Evolutionary conservation across 2,329 filamentous ascomycete genomes (phyloP), one percentile per base, ranked within the genome.

Genomic region (Pseudocercospora vitis): DNA sequence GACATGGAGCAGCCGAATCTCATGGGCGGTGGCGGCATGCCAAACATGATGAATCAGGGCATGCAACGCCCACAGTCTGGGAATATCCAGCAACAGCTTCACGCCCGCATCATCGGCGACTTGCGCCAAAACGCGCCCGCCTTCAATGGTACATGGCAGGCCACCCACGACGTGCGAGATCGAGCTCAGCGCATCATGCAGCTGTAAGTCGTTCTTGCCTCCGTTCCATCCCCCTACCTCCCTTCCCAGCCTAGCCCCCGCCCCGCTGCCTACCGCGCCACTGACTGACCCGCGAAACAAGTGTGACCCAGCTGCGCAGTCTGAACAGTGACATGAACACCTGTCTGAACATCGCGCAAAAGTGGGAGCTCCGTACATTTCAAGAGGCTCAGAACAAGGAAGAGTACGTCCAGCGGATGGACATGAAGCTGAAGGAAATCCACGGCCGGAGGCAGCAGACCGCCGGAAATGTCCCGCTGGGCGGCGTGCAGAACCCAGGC

Each of bases 111-210:
- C 48, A 53, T 66, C 19, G 53, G 61, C 21, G 58, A 65, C 21
- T 37, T 71, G 12, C 56, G 59, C 21, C 51, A 51, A 16, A 58
- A 48, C 12, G 31, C 57, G 40, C 46, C 52, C 26, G 52, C 55
- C 28, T 56, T 66, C 26, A 53, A 59, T 28, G 52, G 52, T 8
- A 62, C 58, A n/a, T 71, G 69, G 69, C 68, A 71, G 59, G 57
- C 59, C 12, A 68, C 65, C 7, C 57, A 69, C 46, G 62, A 68
- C 28, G 31, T 63, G 8, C 55, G 61, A 24, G 62, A 65, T 18
- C 65, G 69, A 33, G 62, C 65, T 7, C 29, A 33, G 16, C 55
- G 53, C 28, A 62, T 69, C 31, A 63, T 71, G 59, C 68, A 69
- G 48, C 54, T 71, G 68, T 71, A 51, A 58, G 68, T 65, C 33